Evolutionary conservation across 805 yeast species (phyloP).

Genomic region (Starmerella gropengiesseri): DNA sequence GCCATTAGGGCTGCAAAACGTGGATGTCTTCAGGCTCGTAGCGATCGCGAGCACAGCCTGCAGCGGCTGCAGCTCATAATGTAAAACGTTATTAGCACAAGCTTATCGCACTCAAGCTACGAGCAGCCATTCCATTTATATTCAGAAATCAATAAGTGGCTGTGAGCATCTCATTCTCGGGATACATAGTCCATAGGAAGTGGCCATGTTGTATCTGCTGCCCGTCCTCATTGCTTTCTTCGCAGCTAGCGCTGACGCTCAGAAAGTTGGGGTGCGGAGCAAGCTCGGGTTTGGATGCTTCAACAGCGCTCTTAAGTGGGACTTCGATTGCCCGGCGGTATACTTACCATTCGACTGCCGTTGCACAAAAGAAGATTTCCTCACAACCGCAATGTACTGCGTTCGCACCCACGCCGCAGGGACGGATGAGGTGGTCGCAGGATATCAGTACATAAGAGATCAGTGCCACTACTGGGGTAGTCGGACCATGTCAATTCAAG

Average conservation of each 20-base stretch:
- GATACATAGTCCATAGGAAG: too few relatives aligned
- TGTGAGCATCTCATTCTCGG: too few relatives aligned
- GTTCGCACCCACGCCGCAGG: conserved; percentile 22
- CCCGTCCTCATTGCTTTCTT: neutral
- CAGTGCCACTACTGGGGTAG: conserved; percentile 28
- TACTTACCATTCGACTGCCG: conserved; percentile 24
- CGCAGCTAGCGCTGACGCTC: conserved; percentile 21
- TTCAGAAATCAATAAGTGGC: too few relatives aligned
- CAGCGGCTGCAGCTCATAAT: conserved; percentile 3
- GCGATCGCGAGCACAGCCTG: neutral
- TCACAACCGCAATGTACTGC: conserved; percentile 28
- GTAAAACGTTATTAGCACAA: conserved; percentile 1
- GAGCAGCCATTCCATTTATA: neutral
- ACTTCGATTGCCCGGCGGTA: conserved; percentile 26
- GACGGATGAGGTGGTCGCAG: conserved; percentile 23
- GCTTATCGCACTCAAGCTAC: neutral
- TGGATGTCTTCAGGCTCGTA: too few relatives aligned
- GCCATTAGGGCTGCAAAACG: too few relatives aligned
- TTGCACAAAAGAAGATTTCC: conserved; percentile 25
- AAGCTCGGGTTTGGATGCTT: conserved; percentile 28
- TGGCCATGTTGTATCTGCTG: neutral
- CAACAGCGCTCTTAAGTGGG: conserved; percentile 27
- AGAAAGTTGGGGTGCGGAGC: conserved; percentile 28
- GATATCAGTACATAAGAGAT: conserved; percentile 23
- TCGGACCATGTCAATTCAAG: conserved; percentile 19